phyloP scores from a whole-genome alignment of 2,329 filamentous ascomycete species.

The Colletotrichum melonis region DNA sequence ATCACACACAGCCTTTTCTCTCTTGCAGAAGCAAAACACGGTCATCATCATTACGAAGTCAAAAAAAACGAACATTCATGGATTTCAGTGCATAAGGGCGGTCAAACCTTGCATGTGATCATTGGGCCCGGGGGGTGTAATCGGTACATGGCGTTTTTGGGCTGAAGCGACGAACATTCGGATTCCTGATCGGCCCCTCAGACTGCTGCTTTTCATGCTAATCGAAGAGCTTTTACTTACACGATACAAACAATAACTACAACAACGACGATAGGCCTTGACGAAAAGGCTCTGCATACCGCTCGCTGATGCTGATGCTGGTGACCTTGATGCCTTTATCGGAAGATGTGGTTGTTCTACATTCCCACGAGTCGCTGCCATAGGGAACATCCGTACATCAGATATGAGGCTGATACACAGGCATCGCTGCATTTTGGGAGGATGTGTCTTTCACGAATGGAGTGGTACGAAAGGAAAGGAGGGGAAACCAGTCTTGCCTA shows the following conservation, averaged over 20 bases:
- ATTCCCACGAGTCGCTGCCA: background rate
- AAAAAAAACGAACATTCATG: conserved; percentile 37
- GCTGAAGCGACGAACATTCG: conserved; percentile 32
- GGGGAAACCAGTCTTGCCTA: no score
- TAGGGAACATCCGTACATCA: background rate
- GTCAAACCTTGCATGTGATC: conserved; percentile 36
- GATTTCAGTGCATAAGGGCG: conserved; percentile 37
- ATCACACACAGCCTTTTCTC: conserved; percentile 14
- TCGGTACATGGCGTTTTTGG: conserved; percentile 36
- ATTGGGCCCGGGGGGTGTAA: conserved; percentile 27
- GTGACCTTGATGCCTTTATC: conserved; percentile 6
- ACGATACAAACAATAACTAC: conserved; percentile 1
- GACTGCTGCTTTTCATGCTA: conserved; percentile 32
- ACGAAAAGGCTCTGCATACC: conserved; percentile 14
- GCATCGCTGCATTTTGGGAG: background rate
- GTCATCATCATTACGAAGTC: conserved; percentile 30
- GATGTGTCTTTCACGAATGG: background rate
- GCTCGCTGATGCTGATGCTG: background rate
- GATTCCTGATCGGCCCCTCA: conserved; percentile 28
- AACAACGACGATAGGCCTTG: conserved; percentile 9
- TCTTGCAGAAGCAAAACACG: conserved; percentile 16
- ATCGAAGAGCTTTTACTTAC: conserved; percentile 17
- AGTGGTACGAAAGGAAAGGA: background rate
- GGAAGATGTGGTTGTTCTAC: background rate
- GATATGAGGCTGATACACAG: background rate